Evolutionary conservation across 768 basidiomycete species (phyloP).

Genomic region (Russula sp.): DNA sequence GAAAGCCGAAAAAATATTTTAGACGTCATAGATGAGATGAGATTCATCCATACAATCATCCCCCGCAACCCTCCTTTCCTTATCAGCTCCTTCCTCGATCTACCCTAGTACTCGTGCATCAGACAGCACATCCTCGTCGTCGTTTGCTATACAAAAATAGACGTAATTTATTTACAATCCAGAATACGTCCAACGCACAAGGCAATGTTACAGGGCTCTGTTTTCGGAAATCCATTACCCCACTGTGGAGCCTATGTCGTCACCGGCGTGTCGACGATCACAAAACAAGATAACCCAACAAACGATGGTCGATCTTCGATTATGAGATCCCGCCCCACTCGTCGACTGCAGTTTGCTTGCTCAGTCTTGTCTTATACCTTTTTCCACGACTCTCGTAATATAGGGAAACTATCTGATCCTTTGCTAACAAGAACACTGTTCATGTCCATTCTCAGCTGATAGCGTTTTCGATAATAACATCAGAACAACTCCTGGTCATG

Average conservation of each 20-base stretch:
- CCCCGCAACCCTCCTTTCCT: too few species aligned
- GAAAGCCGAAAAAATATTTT: too few species aligned
- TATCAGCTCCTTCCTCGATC: not conserved
- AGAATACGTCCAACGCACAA: not conserved
- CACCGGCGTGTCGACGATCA: conserved; percentile 8
- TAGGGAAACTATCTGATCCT: too few species aligned
- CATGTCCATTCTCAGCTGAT: too few species aligned
- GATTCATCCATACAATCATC: not conserved
- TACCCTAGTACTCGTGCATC: too few species aligned
- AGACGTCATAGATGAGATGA: conserved; percentile 12
- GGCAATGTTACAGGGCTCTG: too few species aligned
- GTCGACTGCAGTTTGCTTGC: not conserved
- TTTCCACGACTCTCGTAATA: too few species aligned
- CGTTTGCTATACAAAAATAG: not conserved
- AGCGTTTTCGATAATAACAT: too few species aligned
- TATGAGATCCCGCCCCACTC: not conserved
- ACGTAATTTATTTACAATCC: not conserved
- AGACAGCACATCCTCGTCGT: not conserved
- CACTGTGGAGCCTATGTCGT: conserved; percentile 10
- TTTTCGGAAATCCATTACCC: not conserved
- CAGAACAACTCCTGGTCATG: not conserved
- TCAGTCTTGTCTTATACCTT: not conserved
- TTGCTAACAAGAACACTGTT: too few species aligned
- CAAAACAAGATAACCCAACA: not conserved
- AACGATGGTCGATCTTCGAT: not conserved